Conservation (phyloP, 306 rosid genomes). For the Rosa rugosa region DNA sequence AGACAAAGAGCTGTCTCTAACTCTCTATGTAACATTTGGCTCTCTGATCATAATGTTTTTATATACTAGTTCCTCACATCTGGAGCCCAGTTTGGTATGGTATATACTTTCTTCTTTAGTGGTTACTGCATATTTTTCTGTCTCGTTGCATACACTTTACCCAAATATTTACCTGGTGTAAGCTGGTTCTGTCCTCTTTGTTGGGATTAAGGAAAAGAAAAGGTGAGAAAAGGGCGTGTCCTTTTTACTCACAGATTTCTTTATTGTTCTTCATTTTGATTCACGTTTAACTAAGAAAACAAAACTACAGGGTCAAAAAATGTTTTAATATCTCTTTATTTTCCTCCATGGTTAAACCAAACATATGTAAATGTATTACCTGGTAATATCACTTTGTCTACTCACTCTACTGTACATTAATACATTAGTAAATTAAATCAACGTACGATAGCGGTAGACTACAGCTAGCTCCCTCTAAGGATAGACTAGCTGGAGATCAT, state of each 20-base stretch:
- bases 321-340: not conserved
- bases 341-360: not conserved
- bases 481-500: too few relatives aligned
- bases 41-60: not conserved
- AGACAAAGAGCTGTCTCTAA: not conserved
- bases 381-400: too few relatives aligned
- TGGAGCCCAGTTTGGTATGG: not conserved
- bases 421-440: too few relatives aligned
- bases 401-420: too few relatives aligned
- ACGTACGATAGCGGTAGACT: too few relatives aligned
- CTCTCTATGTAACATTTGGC: not conserved
- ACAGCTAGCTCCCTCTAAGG: too few relatives aligned
- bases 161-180: not conserved
- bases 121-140: not conserved
- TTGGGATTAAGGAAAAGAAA: not conserved
- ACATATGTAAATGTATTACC: not conserved
- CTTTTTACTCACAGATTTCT: not conserved
- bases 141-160: not conserved
- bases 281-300: not conserved
- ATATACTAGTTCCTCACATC: not conserved
- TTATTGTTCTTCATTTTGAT: not conserved
- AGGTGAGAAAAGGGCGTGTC: not conserved
- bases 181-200: not conserved
- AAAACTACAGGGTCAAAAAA: not conserved
- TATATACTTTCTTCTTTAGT: not conserved